phyloP scores from a whole-genome alignment of 129 eudicot species.

The Cynara cardunculus region DNA sequence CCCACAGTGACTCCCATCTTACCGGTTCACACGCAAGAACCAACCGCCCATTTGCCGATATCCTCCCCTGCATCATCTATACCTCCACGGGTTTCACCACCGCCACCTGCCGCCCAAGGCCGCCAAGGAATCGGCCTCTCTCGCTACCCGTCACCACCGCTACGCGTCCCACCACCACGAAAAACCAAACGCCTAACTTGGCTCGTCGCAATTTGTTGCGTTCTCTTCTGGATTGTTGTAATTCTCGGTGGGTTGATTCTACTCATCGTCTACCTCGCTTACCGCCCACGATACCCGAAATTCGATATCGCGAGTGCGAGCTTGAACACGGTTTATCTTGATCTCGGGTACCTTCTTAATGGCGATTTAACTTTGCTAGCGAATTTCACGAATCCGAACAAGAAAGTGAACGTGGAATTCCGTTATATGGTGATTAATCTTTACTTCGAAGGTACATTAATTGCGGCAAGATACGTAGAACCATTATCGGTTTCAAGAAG shows the following conservation, averaged over 20 bases:
- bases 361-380: conserved; percentile 70
- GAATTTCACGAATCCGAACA: conserved; percentile 90
- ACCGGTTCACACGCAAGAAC: conserved; percentile 18
- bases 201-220: conserved; percentile 68
- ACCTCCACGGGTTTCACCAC: conserved; percentile 9
- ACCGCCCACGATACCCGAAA: conserved; percentile 68
- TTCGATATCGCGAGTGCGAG: conserved; percentile 66
- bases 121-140: conserved; percentile 1
- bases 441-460: conserved; percentile 41
- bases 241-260: conserved; percentile 74
- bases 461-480: conserved; percentile 58
- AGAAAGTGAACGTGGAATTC: conserved; percentile 63
- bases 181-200: conserved; percentile 56
- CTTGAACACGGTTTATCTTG: conserved; percentile 86
- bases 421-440: conserved; percentile 53
- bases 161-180: conserved; percentile 32
- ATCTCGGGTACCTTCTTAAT: conserved; percentile 78
- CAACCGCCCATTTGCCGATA: conserved; percentile 19
- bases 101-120: not conserved
- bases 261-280: conserved; percentile 62
- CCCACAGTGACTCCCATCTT: conserved; percentile 3
- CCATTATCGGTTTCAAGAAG: conserved; percentile 51
- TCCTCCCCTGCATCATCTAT: conserved; percentile 3
- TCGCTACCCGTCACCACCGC: conserved; percentile 27
- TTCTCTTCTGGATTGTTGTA: conserved; percentile 71